Conservation (phyloP, 345 rosid genomes). For the Citrus inodora region DNA sequence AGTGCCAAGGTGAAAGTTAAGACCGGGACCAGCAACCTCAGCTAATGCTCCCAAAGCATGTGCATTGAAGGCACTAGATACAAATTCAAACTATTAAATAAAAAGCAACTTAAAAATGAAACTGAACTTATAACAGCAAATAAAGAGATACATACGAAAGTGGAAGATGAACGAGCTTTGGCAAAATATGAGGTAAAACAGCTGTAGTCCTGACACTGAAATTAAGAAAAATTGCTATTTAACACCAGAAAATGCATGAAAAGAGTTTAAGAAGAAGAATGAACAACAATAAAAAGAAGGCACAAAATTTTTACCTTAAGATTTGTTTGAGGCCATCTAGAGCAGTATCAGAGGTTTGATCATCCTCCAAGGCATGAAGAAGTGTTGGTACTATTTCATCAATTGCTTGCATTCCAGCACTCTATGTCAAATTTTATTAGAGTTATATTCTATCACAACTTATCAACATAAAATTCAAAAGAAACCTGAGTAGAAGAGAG, state of each 20-base stretch:
- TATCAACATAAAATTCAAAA: neutral
- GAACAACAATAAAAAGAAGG: neutral
- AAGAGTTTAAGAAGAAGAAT: slow-evolving; percentile 6
- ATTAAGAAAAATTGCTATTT: slow-evolving; percentile 24
- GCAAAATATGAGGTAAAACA: slow-evolving; percentile 95
- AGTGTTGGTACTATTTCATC: slow-evolving; percentile 98
- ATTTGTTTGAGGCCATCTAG: slow-evolving; percentile 97
- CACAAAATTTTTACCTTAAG: slow-evolving; percentile 48
- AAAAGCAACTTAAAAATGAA: neutral
- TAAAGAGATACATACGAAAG: slow-evolving; percentile 72
- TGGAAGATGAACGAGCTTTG: slow-evolving; percentile 86
- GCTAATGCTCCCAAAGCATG: slow-evolving; percentile 98
- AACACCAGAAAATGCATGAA: slow-evolving; percentile 12
- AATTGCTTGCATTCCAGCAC: slow-evolving; percentile 98
- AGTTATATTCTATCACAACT: neutral
- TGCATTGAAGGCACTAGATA: slow-evolving; percentile 86
- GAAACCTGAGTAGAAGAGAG: slow-evolving; percentile 5
- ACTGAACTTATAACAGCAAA: slow-evolving; percentile 7
- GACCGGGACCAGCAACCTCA: slow-evolving; percentile 95
- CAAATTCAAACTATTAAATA: slow-evolving; percentile 12
- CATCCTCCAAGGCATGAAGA: slow-evolving; percentile 91
- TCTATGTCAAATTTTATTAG: slow-evolving; percentile 40
- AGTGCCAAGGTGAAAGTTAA: slow-evolving; percentile 80
- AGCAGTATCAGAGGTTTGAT: slow-evolving; percentile 83
- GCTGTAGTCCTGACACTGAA: slow-evolving; percentile 95